Evolutionary conservation across 257 asterid genomes (phyloP).

Genomic region (Ocimum tenuiflorum): DNA sequence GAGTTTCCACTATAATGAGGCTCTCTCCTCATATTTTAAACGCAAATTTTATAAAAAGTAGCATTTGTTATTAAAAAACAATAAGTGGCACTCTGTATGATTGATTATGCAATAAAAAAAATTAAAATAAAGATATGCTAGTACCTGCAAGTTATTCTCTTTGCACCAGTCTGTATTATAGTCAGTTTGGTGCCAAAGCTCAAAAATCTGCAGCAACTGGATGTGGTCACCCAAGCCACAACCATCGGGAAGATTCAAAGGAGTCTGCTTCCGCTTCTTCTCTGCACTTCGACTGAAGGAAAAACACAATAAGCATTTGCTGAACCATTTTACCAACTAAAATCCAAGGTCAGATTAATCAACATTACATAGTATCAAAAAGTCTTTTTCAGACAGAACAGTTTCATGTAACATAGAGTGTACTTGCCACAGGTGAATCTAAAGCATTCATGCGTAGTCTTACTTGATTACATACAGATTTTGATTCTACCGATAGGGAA

Average conservation of each 20-base stretch:
- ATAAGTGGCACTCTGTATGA: not conserved
- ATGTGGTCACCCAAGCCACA: conserved; percentile 94
- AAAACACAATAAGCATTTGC: not conserved
- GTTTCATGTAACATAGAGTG: not conserved
- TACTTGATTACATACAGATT: too few species aligned
- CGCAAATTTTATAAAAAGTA: conserved; percentile 7
- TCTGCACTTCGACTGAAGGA: conserved; percentile 46
- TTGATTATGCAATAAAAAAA: not conserved
- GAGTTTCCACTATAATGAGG: conserved; percentile 4
- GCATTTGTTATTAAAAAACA: too few species aligned
- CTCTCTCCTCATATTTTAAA: not conserved
- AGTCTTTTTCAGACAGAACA: too few species aligned
- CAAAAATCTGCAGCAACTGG: conserved; percentile 82
- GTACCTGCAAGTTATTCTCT: conserved; percentile 82
- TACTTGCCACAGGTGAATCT: too few species aligned
- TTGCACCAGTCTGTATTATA: conserved; percentile 68
- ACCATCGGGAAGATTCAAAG: conserved; percentile 88
- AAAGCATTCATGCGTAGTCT: too few species aligned
- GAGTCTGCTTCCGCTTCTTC: conserved; percentile 71
- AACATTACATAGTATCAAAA: not conserved
- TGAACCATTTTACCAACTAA: not conserved
- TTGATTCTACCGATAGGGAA: not conserved
- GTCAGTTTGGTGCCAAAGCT: conserved; percentile 77
- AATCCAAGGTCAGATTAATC: not conserved
- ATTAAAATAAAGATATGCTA: not conserved